Evolutionary conservation across 129 eudicot genomes (phyloP).

Genomic region (Flaveria brownii): DNA sequence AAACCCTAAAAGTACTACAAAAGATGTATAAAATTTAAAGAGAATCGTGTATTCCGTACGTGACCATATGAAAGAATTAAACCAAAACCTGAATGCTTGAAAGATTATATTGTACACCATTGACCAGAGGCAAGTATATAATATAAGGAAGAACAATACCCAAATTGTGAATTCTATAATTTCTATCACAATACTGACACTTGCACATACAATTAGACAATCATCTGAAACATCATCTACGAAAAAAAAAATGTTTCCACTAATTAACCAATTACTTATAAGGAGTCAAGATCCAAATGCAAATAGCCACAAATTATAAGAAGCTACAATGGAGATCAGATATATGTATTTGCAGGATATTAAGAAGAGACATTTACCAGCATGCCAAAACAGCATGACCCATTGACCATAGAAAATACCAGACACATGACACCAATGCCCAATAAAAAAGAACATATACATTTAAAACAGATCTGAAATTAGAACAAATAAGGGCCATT

Average conservation of each 20-base stretch:
- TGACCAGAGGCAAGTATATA: neutral
- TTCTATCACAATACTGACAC: neutral
- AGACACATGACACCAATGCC: no score
- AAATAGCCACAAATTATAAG: no score
- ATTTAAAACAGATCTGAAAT: conserved; percentile 21
- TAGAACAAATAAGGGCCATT: neutral
- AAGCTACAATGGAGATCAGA: no score
- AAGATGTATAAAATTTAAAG: neutral
- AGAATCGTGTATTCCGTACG: neutral
- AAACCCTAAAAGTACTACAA: neutral
- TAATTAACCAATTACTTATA: neutral
- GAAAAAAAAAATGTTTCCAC: neutral
- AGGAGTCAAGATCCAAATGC: neutral
- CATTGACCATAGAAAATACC: neutral
- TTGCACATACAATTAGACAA: neutral
- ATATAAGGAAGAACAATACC: neutral
- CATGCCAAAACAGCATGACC: neutral
- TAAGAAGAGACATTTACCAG: neutral
- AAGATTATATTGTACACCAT: neutral
- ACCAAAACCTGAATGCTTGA: neutral
- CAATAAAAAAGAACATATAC: no score
- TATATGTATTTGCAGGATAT: no score
- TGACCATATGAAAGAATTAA: neutral
- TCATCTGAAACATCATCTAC: neutral
- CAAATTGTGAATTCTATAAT: neutral